Conservation (phyloP, 2,329 filamentous ascomycete species). For the Fusarium zealandicum region DNA sequence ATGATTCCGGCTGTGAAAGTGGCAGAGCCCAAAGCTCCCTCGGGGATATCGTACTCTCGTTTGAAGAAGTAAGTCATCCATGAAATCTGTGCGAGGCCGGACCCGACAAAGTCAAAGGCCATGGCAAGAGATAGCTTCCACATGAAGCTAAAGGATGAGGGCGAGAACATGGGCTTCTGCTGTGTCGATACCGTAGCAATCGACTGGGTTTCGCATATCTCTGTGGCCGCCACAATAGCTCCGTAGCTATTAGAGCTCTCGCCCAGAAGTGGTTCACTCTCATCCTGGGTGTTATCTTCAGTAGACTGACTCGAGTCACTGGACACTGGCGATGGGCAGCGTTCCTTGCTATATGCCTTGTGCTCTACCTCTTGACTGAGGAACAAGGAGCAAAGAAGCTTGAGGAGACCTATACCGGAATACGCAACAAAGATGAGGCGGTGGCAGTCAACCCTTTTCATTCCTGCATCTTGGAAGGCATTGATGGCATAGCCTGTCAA, state of each 20-base stretch:
- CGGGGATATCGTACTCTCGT: conserved; percentile 33
- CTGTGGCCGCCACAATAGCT: neutral
- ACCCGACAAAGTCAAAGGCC: conserved; percentile 33
- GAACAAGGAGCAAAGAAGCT: conserved; percentile 23
- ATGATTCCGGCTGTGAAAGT: conserved; percentile 35
- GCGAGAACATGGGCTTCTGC: conserved; percentile 23
- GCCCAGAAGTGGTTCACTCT: conserved; percentile 19
- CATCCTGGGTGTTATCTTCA: neutral
- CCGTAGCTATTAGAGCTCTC: conserved; percentile 11
- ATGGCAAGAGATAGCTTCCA: conserved; percentile 34
- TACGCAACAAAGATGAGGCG: conserved; percentile 32
- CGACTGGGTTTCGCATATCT: neutral
- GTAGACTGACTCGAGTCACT: neutral
- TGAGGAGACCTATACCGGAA: conserved; percentile 22
- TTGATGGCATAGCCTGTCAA: conserved; percentile 32
- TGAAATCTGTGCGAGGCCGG: conserved; percentile 34
- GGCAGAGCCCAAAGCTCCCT: conserved; percentile 27
- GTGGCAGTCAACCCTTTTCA: conserved; percentile 16
- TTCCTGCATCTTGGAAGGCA: conserved; percentile 11
- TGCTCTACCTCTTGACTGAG: conserved; percentile 26
- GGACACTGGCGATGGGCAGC: conserved; percentile 7
- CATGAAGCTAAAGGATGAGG: conserved; percentile 28
- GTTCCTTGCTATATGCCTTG: conserved; percentile 9
- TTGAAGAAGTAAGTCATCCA: conserved; percentile 40
- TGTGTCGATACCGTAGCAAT: neutral